These are phyloP conservation scores for Triangularia setosa DNA, from an alignment of 2,329 filamentous ascomycete genomes.

Conservation along the genomic window DNA sequence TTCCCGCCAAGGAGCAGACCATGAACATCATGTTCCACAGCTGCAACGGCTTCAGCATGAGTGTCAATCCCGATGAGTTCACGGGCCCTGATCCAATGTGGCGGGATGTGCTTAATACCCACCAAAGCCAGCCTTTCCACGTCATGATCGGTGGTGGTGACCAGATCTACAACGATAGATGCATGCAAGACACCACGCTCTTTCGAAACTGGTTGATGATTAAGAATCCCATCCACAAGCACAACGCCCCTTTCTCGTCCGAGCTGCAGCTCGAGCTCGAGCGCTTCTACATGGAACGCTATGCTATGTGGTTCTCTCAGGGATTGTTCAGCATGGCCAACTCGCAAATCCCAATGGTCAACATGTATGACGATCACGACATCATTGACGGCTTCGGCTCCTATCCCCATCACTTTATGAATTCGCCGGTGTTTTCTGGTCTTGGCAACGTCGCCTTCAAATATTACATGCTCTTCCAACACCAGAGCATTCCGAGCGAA, in stretches of 20 bases:
- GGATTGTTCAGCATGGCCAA: constrained; percentile 90
- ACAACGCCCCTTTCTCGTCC: constrained; percentile 69
- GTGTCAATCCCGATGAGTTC: constrained; percentile 72
- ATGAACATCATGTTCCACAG: constrained; percentile 99
- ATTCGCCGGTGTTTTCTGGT: constrained; percentile 81
- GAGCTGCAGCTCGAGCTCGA: constrained; percentile 89
- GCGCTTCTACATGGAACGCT: constrained; percentile 80
- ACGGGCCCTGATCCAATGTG: constrained; percentile 94
- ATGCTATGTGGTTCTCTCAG: constrained; percentile 93
- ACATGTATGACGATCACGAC: constrained; percentile 95
- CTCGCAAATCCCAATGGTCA: constrained; percentile 95
- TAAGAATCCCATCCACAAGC: constrained; percentile 75
- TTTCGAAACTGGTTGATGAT: constrained; percentile 84
- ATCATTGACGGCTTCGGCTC: constrained; percentile 90
- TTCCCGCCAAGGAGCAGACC: constrained; percentile 73
- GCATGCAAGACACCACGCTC: constrained; percentile 67
- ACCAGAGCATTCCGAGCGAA: constrained; percentile 81
- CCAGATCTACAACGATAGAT: constrained; percentile 91
- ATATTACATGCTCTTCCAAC: constrained; percentile 98
- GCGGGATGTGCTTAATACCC: constrained; percentile 90
- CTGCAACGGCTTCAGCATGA: constrained; percentile 90
- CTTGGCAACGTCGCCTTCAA: constrained; percentile 92
- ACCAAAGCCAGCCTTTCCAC: constrained; percentile 90
- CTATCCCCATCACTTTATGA: constrained; percentile 89
- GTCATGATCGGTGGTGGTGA: constrained; percentile 98